Percentiles rank a stretch among this genome's conserved stretches.
Conservation (phyloP, 73 alveolate species). For the Tetrahymena borealis region DNA sequence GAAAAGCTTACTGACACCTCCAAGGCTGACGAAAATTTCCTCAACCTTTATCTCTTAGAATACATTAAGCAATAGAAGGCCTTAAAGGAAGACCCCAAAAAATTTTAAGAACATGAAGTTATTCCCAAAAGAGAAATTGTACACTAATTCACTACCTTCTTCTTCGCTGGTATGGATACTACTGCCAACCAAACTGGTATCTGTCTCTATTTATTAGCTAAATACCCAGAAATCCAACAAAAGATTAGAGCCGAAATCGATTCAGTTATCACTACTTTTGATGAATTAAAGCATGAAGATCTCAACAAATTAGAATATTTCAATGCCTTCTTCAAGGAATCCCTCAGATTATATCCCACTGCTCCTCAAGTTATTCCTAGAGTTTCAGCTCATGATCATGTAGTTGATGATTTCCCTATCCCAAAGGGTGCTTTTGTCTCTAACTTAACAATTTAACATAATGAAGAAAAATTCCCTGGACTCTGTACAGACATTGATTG, state of each 20-base stretch:
- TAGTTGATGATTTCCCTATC: neutral
- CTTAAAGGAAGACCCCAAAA: neutral
- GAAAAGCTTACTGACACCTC: neutral
- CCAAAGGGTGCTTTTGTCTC: neutral
- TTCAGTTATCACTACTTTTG: neutral
- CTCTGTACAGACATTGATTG: neutral
- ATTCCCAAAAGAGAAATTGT: neutral
- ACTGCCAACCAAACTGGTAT: slow-evolving; percentile 2
- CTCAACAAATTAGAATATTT: neutral
- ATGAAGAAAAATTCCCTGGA: neutral
- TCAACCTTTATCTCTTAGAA: neutral
- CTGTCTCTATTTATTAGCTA: neutral
- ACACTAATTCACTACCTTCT: neutral
- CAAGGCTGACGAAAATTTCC: neutral
- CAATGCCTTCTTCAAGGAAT: neutral
- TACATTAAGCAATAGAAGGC: neutral
- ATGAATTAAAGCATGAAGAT: neutral
- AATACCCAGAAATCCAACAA: neutral
- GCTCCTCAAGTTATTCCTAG: neutral
- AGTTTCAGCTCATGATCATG: neutral
- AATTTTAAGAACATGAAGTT: neutral
- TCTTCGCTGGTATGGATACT: slow-evolving; percentile 1
- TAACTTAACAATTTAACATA: neutral
- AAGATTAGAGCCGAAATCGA: neutral
- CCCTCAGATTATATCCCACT: neutral